Conservation (phyloP, 2,329 filamentous ascomycete species). For the Colletotrichum liaoningense region DNA sequence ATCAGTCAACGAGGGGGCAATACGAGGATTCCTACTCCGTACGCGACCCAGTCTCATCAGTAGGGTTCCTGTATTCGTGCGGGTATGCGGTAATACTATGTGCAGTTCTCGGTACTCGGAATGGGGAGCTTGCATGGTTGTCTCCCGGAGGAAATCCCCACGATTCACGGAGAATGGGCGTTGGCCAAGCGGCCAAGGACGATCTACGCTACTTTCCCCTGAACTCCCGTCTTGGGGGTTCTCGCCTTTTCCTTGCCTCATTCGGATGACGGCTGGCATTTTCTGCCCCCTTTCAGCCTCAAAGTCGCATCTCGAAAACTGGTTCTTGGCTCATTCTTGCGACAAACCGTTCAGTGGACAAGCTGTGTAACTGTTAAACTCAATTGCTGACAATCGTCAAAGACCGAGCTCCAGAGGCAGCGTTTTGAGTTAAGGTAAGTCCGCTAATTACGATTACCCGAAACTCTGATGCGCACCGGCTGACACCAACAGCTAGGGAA, state of each 20-base stretch:
- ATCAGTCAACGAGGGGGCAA: not conserved
- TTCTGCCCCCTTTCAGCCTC: not conserved
- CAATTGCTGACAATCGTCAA: not conserved
- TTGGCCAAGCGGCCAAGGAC: not conserved
- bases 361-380: too few species aligned
- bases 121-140: not conserved
- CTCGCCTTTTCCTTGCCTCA: not conserved
- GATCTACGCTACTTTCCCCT: not conserved
- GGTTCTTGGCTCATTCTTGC: not conserved
- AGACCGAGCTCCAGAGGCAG: not conserved
- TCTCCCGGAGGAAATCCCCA: not conserved
- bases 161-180: not conserved
- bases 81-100: too few species aligned
- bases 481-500: not conserved
- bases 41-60: not conserved
- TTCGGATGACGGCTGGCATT: not conserved
- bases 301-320: not conserved
- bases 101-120: not conserved
- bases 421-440: not conserved
- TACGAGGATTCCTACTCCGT: not conserved
- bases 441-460: not conserved
- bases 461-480: not conserved
- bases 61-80: not conserved
- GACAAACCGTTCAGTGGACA: too few species aligned
- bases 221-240: not conserved